Conservation (phyloP, 257 asterid genomes). For the Nicotiana benthamiana region DNA sequence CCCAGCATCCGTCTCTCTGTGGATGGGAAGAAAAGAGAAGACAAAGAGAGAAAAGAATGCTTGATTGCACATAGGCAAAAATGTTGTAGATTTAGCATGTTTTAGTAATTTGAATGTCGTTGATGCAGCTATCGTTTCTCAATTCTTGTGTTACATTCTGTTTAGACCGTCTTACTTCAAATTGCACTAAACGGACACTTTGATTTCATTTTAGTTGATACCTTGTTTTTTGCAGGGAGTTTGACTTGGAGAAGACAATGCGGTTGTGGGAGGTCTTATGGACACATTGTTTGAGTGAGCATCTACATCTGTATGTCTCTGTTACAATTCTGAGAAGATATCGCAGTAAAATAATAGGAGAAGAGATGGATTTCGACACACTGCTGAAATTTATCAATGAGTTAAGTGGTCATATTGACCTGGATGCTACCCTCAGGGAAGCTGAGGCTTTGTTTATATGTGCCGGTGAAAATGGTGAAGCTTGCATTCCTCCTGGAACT, state of each 20-base stretch:
- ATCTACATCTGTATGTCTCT: constrained; percentile 78
- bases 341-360: constrained; percentile 73
- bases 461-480: constrained; percentile 95
- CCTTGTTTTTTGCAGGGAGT: constrained; percentile 53
- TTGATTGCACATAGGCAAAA: background rate
- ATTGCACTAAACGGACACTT: background rate
- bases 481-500: constrained; percentile 91
- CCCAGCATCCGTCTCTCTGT: background rate
- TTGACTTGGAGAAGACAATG: constrained; percentile 76
- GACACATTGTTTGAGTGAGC: constrained; percentile 87
- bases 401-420: constrained; percentile 77
- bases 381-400: constrained; percentile 89
- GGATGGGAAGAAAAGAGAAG: background rate
- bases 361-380: constrained; percentile 91
- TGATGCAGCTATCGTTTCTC: background rate
- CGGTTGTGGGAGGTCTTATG: constrained; percentile 87
- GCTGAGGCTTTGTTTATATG: constrained; percentile 87
- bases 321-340: constrained; percentile 76
- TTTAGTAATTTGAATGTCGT: background rate
- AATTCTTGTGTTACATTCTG: background rate
- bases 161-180: background rate
- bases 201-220: background rate
- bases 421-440: constrained; percentile 76
- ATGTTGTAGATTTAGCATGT: background rate
- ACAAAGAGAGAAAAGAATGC: background rate